A percentile compares a stretch with the other conserved stretches of the same genome.
These are phyloP conservation scores for Hansenula lynferdii DNA, from an alignment of 1,139 yeast species.

Conservation along the genomic window DNA sequence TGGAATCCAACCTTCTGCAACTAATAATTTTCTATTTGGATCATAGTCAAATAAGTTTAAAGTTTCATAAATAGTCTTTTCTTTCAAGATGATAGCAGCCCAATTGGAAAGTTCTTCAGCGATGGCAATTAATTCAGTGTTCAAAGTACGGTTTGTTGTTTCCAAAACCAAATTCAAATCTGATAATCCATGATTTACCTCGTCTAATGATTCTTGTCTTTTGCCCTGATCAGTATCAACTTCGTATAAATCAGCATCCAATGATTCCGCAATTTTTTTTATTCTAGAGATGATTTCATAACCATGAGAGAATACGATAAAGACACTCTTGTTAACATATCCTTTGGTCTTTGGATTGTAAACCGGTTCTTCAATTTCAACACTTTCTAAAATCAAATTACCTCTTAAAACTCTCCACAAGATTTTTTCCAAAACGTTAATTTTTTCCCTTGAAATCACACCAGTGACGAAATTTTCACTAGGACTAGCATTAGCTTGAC, in stretches of 20 bases:
- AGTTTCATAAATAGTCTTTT: conserved; percentile 67
- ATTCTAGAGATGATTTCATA: conserved; percentile 63
- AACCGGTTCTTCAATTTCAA: conserved; percentile 58
- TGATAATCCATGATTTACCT: conserved; percentile 51
- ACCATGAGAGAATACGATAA: conserved; percentile 88
- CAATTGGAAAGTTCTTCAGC: conserved; percentile 68
- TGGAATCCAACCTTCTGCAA: conserved; percentile 99
- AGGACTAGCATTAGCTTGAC: conserved; percentile 16
- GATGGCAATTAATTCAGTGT: conserved; percentile 71
- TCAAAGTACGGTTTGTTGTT: conserved; percentile 65
- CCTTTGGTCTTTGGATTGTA: conserved; percentile 45
- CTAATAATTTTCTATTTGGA: conserved; percentile 76
- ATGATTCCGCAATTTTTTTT: conserved; percentile 70
- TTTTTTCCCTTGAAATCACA: conserved; percentile 69
- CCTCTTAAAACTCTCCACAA: conserved; percentile 94
- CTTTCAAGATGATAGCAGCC: conserved; percentile 64
- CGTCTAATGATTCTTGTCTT: conserved; percentile 54
- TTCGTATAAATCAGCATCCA: conserved; percentile 74
- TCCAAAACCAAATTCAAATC: conserved; percentile 69
- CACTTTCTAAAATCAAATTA: conserved; percentile 70
- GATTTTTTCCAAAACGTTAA: conserved; percentile 72
- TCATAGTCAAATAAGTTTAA: conserved; percentile 83
- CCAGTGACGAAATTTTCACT: conserved; percentile 72
- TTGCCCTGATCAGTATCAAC: conserved; percentile 54
- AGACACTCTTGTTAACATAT: conserved; percentile 60